Base-by-base conservation (phyloP, 345 rosid species). In the Euclidium syriacum region DNA sequence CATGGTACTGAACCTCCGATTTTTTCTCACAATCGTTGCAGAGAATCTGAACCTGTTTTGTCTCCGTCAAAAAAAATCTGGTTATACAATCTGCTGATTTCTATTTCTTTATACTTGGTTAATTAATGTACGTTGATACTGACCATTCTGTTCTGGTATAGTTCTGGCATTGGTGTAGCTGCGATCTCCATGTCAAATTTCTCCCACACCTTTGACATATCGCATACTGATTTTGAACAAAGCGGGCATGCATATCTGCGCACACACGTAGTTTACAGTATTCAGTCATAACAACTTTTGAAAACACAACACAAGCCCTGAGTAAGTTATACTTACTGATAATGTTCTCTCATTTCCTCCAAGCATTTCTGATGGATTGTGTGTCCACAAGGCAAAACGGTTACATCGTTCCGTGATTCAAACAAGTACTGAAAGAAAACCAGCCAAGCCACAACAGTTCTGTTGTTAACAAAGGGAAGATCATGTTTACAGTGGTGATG, bases 191-290 rank as follows among this genome's bases (percentile, higher is more conserved):
- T 41, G 27, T 88, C 98, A 23, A 80, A 75, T 67, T 84, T 88
- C 80, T 91, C 98, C 96, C 96, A 90, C 11, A 85, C 94, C 71
- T 75, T 77, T 33, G 97, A 90, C 97, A 90, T 87, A 49, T 90
- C 97, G 67, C 96, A 85, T 3, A 88, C 95, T 0, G 98, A 88
- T 67, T 86, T 91, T 4, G 90, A 88, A 72, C 98, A 91, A 19
- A 91, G 77, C 7, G 97, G 98, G 72, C 96, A 91, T 0, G 98
- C 85, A 63, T 80, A 91, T 65, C 97, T 90, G 77, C 56, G 0
- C 11, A 19, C 22, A 38, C 11, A 19, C 22, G 34, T 19, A 23
- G 23, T 18, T 32, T 8, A 18, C 29, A 11, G 9, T 9, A 20
- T 15, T 17, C n/a, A 47, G 63, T 7, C 4, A 22, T n/a, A 35